phyloP scores from a whole-genome alignment of 371 early-diverging fungal species.

The Mortierella sp. region DNA sequence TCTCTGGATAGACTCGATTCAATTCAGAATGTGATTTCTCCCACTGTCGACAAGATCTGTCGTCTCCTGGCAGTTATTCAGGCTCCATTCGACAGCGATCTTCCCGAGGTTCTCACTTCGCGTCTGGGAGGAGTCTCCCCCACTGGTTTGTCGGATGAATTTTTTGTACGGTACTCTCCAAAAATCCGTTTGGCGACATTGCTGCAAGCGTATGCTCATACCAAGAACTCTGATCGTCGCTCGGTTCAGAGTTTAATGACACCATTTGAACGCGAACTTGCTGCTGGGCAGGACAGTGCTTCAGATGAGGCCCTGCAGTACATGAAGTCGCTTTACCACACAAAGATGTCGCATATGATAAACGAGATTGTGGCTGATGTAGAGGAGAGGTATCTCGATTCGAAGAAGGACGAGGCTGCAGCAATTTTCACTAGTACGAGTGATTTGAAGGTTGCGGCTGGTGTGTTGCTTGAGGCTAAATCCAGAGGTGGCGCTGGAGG shows the following conservation, averaged over 20 bases:
- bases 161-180: slow-evolving; percentile 38
- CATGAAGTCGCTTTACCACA: slow-evolving; percentile 23
- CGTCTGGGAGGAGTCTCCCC: slow-evolving; percentile 16
- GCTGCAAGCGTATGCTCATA: slow-evolving; percentile 55
- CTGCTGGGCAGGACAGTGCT: background rate
- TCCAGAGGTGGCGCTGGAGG: slow-evolving; percentile 36
- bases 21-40: slow-evolving; percentile 40
- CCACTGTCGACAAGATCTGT: slow-evolving; percentile 44
- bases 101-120: slow-evolving; percentile 9
- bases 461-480: slow-evolving; percentile 38
- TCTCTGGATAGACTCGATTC: slow-evolving; percentile 18
- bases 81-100: slow-evolving; percentile 13
- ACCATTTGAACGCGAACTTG: slow-evolving; percentile 31
- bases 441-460: slow-evolving; percentile 51
- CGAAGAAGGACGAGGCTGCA: slow-evolving; percentile 21
- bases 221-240: slow-evolving; percentile 55
- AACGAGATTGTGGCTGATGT: slow-evolving; percentile 26
- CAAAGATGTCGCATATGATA: slow-evolving; percentile 35
- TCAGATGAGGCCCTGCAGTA: slow-evolving; percentile 37
- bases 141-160: slow-evolving; percentile 24
- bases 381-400: slow-evolving; percentile 24
- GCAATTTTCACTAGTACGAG: slow-evolving; percentile 27
- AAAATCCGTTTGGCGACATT: slow-evolving; percentile 53
- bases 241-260: slow-evolving; percentile 43
- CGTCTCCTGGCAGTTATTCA: slow-evolving; percentile 28